Conservation (phyloP, 768 basidiomycete genomes). For the Mrakia gelida region DNA sequence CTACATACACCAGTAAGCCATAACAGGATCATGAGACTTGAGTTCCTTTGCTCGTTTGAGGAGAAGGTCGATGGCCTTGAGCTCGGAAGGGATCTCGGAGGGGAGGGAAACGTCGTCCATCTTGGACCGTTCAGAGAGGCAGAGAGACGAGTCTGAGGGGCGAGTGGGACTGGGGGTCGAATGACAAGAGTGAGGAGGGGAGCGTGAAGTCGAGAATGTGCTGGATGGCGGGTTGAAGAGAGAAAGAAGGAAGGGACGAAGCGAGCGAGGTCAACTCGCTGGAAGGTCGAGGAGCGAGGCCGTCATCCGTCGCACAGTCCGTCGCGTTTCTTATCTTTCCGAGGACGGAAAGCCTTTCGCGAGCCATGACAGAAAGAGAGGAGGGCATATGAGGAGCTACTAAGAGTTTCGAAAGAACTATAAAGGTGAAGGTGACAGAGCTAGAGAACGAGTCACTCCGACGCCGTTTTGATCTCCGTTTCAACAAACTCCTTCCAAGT, state of each 20-base stretch:
- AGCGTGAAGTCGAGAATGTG: too few relatives aligned
- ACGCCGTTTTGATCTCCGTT: background rate
- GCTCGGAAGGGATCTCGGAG: conserved; percentile 38
- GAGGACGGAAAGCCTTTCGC: too few relatives aligned
- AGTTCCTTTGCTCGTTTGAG: conserved; percentile 89
- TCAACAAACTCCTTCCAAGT: background rate
- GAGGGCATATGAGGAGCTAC: too few relatives aligned
- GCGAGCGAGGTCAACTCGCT: too few relatives aligned
- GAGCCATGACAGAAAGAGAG: too few relatives aligned
- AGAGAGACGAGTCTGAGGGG: background rate
- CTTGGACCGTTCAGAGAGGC: background rate
- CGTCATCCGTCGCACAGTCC: too few relatives aligned
- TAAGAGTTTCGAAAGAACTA: background rate
- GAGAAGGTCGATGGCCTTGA: conserved; percentile 63
- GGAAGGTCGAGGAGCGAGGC: too few relatives aligned
- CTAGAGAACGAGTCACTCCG: background rate
- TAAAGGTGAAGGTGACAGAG: background rate
- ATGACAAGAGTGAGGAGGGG: too few relatives aligned
- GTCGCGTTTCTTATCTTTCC: too few relatives aligned
- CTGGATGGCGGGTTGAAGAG: too few relatives aligned
- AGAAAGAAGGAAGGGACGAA: too few relatives aligned
- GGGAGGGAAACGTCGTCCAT: conserved; percentile 28
- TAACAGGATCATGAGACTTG: conserved; percentile 70
- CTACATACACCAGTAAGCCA: conserved; percentile 90
- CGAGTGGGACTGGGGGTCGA: background rate